Evolutionary conservation across 1,284 basidiomycete genomes (phyloP).

Genomic region (Boletus semigastroideus): DNA sequence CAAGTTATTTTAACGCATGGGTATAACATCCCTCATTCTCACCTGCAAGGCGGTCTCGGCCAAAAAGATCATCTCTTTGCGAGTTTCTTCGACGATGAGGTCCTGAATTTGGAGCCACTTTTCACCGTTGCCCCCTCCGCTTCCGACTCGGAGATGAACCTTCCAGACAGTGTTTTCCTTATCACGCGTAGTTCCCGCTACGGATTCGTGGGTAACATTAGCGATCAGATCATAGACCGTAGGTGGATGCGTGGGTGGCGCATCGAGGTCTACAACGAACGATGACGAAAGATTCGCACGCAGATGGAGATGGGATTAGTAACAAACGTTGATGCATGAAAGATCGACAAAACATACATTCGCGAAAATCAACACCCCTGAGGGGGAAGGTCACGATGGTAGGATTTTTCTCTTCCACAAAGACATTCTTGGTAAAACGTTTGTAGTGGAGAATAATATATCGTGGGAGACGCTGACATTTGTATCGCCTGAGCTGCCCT

Average conservation of each 20-base stretch:
- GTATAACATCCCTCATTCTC: constrained; percentile 33
- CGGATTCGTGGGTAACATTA: constrained; percentile 93
- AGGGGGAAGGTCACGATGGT: constrained; percentile 98
- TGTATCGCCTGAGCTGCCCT: constrained; percentile 86
- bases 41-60: constrained; percentile 96
- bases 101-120: constrained; percentile 99
- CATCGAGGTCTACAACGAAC: constrained; percentile 68
- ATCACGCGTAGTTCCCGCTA: constrained; percentile 89
- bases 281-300: constrained; percentile 16
- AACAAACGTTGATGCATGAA: constrained; percentile 18
- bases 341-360: constrained; percentile 63
- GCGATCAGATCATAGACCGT: constrained; percentile 92
- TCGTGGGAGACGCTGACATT: constrained; percentile 84
- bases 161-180: constrained; percentile 91
- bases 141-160: constrained; percentile 79
- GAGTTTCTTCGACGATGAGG: constrained; percentile 91
- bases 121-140: constrained; percentile 80
- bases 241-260: constrained; percentile 50
- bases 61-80: constrained; percentile 97
- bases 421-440: constrained; percentile 96
- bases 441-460: constrained; percentile 97
- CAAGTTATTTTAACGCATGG: constrained; percentile 12
- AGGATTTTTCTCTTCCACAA: constrained; percentile 98
- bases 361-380: constrained; percentile 86
- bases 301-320: constrained; percentile 18